A percentile compares a stretch with the other conserved stretches of the same genome.
Conservation (phyloP, 164 flowering plant genomes). For the Piper betle region DNA sequence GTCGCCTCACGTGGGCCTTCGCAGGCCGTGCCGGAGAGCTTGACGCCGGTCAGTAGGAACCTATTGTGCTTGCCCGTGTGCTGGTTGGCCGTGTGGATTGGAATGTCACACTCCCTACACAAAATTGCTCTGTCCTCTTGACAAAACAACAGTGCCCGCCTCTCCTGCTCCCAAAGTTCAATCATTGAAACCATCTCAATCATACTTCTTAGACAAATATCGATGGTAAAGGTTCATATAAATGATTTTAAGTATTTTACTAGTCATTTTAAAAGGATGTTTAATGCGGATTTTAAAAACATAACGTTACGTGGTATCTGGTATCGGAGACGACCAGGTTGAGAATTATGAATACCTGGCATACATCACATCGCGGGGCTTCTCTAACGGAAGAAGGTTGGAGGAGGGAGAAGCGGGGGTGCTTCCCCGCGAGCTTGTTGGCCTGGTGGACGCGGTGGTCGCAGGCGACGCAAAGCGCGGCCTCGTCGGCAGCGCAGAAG, state of each 20-base stretch:
- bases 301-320: too few species aligned
- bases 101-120: constrained; percentile 65
- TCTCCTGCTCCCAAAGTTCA: constrained; percentile 29
- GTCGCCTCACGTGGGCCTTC: not conserved
- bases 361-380: constrained; percentile 23
- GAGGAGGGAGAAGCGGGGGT: constrained; percentile 24
- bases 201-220: not conserved
- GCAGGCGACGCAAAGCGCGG: constrained; percentile 22
- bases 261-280: not conserved
- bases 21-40: constrained; percentile 30
- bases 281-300: too few species aligned
- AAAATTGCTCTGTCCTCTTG: constrained; percentile 79
- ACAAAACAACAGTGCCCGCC: constrained; percentile 71
- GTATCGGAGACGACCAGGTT: too few species aligned
- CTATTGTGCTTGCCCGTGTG: constrained; percentile 58
- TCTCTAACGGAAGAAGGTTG: constrained; percentile 14
- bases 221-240: not conserved
- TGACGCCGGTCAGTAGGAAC: constrained; percentile 76
- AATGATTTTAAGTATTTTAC: not conserved
- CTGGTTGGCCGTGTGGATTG: constrained; percentile 72
- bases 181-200: not conserved
- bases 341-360: constrained; percentile 14
- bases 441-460: constrained; percentile 23
- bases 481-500: constrained; percentile 28
- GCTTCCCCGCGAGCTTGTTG: constrained; percentile 29